phyloP scores from a whole-genome alignment of 176 grass and related monocot genomes.

The Oryza punctata region DNA sequence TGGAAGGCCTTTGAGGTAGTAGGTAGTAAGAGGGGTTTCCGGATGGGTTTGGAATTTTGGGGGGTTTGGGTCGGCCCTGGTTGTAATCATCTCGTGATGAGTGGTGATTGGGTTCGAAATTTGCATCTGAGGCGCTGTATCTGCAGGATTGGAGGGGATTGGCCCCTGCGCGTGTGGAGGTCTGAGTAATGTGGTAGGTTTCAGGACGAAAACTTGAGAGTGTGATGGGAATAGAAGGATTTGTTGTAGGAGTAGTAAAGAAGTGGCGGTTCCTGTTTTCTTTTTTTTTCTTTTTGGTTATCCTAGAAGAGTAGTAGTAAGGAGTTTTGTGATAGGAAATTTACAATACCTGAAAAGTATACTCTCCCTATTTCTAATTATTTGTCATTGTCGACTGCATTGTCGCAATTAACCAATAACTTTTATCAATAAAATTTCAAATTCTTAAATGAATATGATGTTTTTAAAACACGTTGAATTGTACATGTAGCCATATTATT shows the following conservation, averaged over 20 bases:
- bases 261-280: background rate
- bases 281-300: background rate
- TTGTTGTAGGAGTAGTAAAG: background rate
- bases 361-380: too few relatives aligned
- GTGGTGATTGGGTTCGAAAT: background rate
- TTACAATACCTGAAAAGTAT: background rate
- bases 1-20: background rate
- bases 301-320: background rate
- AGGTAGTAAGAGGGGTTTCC: background rate
- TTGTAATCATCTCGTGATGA: background rate
- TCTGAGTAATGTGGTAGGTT: background rate
- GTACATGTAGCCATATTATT: background rate
- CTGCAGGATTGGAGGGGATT: background rate
- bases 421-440: background rate
- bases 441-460: background rate
- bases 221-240: background rate
- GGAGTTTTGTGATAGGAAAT: background rate
- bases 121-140: background rate
- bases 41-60: background rate
- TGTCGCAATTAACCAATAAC: background rate
- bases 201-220: background rate
- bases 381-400: background rate
- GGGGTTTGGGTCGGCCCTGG: background rate
- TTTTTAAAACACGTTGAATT: background rate
- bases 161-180: background rate